Evolutionary conservation across 306 rosid species (phyloP), one percentile per base, ranked within the genome.

Genomic region (Medicago arabica): DNA sequence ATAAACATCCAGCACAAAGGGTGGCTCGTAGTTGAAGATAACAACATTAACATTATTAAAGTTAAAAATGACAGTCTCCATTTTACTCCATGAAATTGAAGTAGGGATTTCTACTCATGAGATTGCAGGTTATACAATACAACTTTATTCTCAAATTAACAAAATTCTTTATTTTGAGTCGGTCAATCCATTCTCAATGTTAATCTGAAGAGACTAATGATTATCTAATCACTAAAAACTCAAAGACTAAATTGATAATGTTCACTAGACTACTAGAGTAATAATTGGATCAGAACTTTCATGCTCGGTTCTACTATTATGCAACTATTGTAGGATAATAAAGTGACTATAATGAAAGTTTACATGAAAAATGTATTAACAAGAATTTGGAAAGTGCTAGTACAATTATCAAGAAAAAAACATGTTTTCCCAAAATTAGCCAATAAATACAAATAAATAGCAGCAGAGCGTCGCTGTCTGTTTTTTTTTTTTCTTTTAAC

Each of bases 1-100:
- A 78, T 10, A n/a, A 78, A 59, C 43, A 78, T 12, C 51, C 21
- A 43, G 23, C 79, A 50, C 83, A 80, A 61, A 55, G 49, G 64
- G 21, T 66, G 23, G 8, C 58, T 57, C 57, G 16, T 46, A 34
- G 7, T 34, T 34, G 38, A 34, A 34, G 38, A 34, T 5, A 4
- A 15, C 51, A 46, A 15, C 51, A 46, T 46, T 13, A 13, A 4
- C 51, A 46, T 46, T 46, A 46, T 46, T 15, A 46, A 46, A 46
- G 51, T 46, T 46, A 13, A 46, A 46, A 46, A 46, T 13, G 51
- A 46, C 51, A 46, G 16, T 46, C 16, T 46, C 51, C 51, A 46
- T 13, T 46, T 46, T 46, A 46, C 51, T 46, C 51, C 68, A 79
- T 13, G 15, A 79, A 12, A 5, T 23, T 58, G 39, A 11, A 23